Conservation (phyloP, 345 rosid species). For the Euphorbia tirucalli region DNA sequence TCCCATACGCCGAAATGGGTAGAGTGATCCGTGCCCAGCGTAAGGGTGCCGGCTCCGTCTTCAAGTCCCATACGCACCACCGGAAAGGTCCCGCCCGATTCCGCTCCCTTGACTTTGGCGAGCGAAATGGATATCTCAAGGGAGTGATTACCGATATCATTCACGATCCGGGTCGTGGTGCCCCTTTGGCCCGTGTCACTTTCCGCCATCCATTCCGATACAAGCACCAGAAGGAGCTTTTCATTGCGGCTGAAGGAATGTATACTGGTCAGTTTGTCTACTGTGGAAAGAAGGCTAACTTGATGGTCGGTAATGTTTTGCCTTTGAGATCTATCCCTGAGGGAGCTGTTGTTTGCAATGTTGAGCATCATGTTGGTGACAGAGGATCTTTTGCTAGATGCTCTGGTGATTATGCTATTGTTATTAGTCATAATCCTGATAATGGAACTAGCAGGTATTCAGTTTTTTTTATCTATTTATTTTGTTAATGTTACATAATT, state of each 20-base stretch:
- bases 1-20: slow-evolving; percentile 17
- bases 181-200: slow-evolving; percentile 23
- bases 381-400: slow-evolving; percentile 4
- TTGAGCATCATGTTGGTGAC: slow-evolving; percentile 9
- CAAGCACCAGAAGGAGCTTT: slow-evolving; percentile 32
- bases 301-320: slow-evolving; percentile 25
- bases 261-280: slow-evolving; percentile 26
- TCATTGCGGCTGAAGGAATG: slow-evolving; percentile 31
- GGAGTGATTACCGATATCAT: slow-evolving; percentile 29
- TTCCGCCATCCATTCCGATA: slow-evolving; percentile 27
- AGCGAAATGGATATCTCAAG: slow-evolving; percentile 28
- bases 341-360: slow-evolving; percentile 28
- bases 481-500: not conserved
- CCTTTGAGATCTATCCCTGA: slow-evolving; percentile 26
- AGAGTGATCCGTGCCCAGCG: slow-evolving; percentile 33
- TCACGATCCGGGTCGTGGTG: slow-evolving; percentile 30
- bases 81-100: slow-evolving; percentile 31
- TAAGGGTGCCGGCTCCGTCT: slow-evolving; percentile 33
- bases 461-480: not conserved
- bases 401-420: slow-evolving; percentile 17
- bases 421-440: slow-evolving; percentile 17
- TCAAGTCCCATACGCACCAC: slow-evolving; percentile 31
- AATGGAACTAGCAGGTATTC: slow-evolving; percentile 4
- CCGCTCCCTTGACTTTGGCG: slow-evolving; percentile 32
- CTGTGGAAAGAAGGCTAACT: slow-evolving; percentile 28